Percentiles rank a stretch among this genome's conserved stretches.
Conservation (phyloP, 2,329 filamentous ascomycete genomes). For the Dactylellina haptotyla region DNA sequence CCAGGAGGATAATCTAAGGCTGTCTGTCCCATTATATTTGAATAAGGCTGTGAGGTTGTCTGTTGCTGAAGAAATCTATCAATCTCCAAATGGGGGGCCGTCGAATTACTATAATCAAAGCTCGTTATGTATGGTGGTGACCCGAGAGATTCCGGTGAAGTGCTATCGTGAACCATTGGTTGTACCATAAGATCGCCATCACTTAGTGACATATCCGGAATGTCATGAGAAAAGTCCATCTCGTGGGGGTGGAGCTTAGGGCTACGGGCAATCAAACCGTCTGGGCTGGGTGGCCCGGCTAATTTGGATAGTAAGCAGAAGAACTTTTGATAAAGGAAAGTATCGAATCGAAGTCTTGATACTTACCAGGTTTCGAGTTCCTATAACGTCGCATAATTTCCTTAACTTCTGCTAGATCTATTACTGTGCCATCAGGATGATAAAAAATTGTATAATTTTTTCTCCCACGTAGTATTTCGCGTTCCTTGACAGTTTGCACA, state of each 20-base stretch:
- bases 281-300: constrained; percentile 34
- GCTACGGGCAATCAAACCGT: constrained; percentile 20
- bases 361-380: constrained; percentile 41
- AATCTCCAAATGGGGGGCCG: constrained; percentile 16
- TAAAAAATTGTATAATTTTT: constrained; percentile 43
- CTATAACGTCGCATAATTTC: constrained; percentile 51
- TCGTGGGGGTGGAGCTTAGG: not conserved
- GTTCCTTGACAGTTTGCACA: constrained; percentile 42
- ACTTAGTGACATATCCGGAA: constrained; percentile 7
- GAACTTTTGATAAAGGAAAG: not conserved
- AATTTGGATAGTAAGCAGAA: not conserved
- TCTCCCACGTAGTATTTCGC: constrained; percentile 18
- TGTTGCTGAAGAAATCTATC: constrained; percentile 22
- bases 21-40: constrained; percentile 1
- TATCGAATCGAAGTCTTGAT: not conserved
- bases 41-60: constrained; percentile 1
- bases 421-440: constrained; percentile 31
- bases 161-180: constrained; percentile 2
- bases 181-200: constrained; percentile 6
- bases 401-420: constrained; percentile 43
- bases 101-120: constrained; percentile 13
- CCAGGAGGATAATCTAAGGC: not conserved
- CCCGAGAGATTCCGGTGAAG: constrained; percentile 19
- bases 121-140: constrained; percentile 5
- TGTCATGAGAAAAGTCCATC: not conserved